Conservation (phyloP, 305 asterid genomes). For the Caryopteris hybrid region DNA sequence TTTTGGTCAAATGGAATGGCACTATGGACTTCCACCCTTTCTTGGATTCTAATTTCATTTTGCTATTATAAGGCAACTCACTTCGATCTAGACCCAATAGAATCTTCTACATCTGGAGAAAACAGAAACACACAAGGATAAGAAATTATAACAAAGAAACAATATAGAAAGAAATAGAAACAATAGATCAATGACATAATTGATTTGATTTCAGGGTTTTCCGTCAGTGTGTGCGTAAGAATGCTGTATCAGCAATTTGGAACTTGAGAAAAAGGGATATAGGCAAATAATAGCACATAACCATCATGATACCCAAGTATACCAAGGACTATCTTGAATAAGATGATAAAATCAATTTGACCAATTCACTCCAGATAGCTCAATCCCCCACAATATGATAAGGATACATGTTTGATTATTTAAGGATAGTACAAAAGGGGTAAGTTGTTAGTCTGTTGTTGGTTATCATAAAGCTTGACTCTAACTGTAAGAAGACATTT, state of each 20-base stretch:
- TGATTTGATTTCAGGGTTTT: not conserved
- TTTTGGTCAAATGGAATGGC: slow-evolving; percentile 51
- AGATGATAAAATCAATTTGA: not conserved
- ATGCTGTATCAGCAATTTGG: not conserved
- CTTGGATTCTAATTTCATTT: slow-evolving; percentile 61
- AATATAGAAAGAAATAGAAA: not conserved
- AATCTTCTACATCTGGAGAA: slow-evolving; percentile 38
- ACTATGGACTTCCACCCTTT: slow-evolving; percentile 70
- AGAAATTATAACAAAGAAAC: not conserved
- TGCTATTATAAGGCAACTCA: slow-evolving; percentile 26
- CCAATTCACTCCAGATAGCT: not conserved
- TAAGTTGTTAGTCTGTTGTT: not conserved
- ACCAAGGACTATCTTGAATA: not conserved
- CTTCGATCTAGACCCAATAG: slow-evolving; percentile 34
- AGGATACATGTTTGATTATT: not conserved
- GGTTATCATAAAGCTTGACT: not conserved
- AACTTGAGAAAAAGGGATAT: not conserved
- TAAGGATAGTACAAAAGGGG: not conserved
- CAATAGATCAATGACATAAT: not conserved
- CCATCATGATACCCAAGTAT: not conserved
- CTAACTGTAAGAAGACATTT: not conserved
- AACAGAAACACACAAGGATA: slow-evolving; percentile 15
- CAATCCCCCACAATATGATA: not conserved
- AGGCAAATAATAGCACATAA: not conserved
- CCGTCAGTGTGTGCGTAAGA: not conserved